Evolutionary conservation across 768 basidiomycete species (phyloP).

Genomic region (Boletus speciosus): DNA sequence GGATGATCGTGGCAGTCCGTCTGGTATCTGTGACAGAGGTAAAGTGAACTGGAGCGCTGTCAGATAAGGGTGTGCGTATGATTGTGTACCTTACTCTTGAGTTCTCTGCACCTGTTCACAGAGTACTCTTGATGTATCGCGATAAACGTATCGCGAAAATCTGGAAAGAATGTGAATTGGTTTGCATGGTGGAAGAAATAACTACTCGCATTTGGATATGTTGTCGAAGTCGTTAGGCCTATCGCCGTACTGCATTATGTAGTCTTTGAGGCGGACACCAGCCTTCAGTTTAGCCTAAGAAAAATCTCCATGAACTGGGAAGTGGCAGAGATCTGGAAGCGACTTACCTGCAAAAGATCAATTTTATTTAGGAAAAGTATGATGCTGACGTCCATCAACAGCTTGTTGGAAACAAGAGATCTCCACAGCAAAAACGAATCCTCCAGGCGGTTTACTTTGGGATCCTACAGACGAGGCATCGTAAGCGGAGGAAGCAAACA

Average conservation of each 20-base stretch:
- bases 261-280: conserved; percentile 66
- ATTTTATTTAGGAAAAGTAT: conserved; percentile 82
- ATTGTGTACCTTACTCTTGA: conserved; percentile 53
- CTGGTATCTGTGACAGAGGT: conserved; percentile 82
- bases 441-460: conserved; percentile 70
- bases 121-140: conserved; percentile 64
- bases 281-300: conserved; percentile 67
- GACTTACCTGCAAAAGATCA: conserved; percentile 64
- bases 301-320: not conserved
- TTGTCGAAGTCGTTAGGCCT: conserved; percentile 76
- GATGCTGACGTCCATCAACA: conserved; percentile 71
- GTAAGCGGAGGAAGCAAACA: conserved; percentile 2
- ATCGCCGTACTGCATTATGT: conserved; percentile 71
- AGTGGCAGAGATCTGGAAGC: not conserved
- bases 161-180: conserved; percentile 35
- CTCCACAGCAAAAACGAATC: conserved; percentile 79
- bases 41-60: conserved; percentile 55
- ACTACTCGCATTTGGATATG: conserved; percentile 64
- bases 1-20: conserved; percentile 69
- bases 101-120: conserved; percentile 67
- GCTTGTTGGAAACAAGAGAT: conserved; percentile 64
- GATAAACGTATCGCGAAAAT: conserved; percentile 71
- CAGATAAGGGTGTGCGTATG: not conserved
- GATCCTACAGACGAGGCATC: conserved; percentile 46
- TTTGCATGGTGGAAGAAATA: not conserved